A percentile compares a stretch with the other conserved stretches of the same genome.
Conservation (phyloP, 2,329 filamentous ascomycete species). For the Colletotrichum euphorbiae region DNA sequence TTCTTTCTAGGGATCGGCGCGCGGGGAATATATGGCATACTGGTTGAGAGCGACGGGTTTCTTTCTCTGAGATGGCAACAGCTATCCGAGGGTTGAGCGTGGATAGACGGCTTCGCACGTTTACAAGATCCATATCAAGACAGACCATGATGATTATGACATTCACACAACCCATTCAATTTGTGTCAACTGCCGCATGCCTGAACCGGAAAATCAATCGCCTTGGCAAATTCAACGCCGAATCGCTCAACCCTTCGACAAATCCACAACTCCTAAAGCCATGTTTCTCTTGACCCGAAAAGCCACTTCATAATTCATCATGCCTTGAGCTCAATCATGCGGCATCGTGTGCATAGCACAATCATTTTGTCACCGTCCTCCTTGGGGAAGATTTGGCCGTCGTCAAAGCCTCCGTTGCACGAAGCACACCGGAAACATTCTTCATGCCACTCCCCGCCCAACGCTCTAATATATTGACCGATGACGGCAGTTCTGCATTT, state of each 20-base stretch:
- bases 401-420: constrained; percentile 70
- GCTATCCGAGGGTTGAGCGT: constrained; percentile 16
- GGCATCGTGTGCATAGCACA: constrained; percentile 71
- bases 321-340: constrained; percentile 69
- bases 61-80: constrained; percentile 19
- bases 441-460: constrained; percentile 94
- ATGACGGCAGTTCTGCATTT: constrained; percentile 87
- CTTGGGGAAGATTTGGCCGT: constrained; percentile 74
- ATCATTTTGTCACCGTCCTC: constrained; percentile 50
- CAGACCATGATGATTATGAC: constrained; percentile 38
- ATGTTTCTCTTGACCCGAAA: neutral
- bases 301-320: constrained; percentile 43
- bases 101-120: constrained; percentile 13
- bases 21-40: constrained; percentile 1
- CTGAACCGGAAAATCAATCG: neutral
- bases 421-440: constrained; percentile 86
- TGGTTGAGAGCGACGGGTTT: constrained; percentile 17
- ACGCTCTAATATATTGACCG: constrained; percentile 88
- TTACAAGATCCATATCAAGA: constrained; percentile 18
- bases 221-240: neutral
- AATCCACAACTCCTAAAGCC: neutral
- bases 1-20: constrained; percentile 18
- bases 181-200: constrained; percentile 6
- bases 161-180: constrained; percentile 19
- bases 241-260: neutral